Conservation (phyloP, 805 yeast species). For the Sugiyamaella smithiae region DNA sequence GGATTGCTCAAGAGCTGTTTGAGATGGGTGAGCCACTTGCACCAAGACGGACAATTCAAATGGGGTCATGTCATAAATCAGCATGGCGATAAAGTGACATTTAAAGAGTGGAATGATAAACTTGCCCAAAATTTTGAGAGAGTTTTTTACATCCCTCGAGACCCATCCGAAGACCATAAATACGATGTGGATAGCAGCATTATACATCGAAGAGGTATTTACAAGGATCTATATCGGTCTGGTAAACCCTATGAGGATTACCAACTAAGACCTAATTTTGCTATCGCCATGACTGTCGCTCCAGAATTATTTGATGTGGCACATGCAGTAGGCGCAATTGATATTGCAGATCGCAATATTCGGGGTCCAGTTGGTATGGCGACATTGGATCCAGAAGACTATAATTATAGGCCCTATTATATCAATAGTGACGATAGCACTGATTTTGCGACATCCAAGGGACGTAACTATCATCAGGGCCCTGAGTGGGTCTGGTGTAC, state of each 20-base stretch:
- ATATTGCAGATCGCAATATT: conserved; percentile 65
- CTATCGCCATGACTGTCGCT: conserved; percentile 91
- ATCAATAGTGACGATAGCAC: conserved; percentile 72
- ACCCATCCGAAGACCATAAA: conserved; percentile 56
- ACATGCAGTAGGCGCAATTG: conserved; percentile 62
- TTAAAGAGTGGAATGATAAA: conserved; percentile 69
- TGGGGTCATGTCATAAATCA: conserved; percentile 54
- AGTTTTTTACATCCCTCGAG: conserved; percentile 70
- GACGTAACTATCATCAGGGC: conserved; percentile 96
- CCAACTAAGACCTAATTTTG: conserved; percentile 86
- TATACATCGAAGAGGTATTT: conserved; percentile 88
- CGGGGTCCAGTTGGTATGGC: conserved; percentile 91
- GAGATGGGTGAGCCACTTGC: conserved; percentile 68
- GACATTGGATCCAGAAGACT: conserved; percentile 89
- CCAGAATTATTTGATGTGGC: conserved; percentile 78
- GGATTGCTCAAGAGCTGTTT: conserved; percentile 83
- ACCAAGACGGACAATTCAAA: conserved; percentile 53
- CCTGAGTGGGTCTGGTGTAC: conserved; percentile 97
- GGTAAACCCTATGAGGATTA: conserved; percentile 93
- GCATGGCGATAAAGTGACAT: conserved; percentile 54
- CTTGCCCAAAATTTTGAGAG: conserved; percentile 73
- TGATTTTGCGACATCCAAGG: conserved; percentile 91
- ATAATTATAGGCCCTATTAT: conserved; percentile 89
- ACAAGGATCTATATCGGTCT: conserved; percentile 77
- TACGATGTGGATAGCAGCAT: conserved; percentile 61